Conservation (phyloP, 2,329 filamentous ascomycete species). For the Xylaria hypoxylon region DNA sequence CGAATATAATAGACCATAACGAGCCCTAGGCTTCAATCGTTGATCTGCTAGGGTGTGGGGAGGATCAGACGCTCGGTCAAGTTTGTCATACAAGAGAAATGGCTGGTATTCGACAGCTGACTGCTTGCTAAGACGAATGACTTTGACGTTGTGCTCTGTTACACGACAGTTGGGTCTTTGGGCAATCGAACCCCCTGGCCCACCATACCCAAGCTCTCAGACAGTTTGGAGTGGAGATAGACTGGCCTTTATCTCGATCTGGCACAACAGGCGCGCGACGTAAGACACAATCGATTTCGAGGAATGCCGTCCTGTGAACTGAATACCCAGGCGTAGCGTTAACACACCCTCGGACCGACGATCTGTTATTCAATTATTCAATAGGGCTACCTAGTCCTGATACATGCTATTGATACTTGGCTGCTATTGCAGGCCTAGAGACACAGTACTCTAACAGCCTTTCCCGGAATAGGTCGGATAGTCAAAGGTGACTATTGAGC, state of each 20-base stretch:
- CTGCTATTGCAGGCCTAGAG: constrained; percentile 17
- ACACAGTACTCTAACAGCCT: constrained; percentile 14
- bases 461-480: constrained; percentile 26
- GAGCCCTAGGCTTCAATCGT: not conserved
- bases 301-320: constrained; percentile 16
- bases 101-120: constrained; percentile 43
- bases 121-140: constrained; percentile 45
- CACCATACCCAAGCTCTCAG: constrained; percentile 31
- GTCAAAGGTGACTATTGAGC: constrained; percentile 12
- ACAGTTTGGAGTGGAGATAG: constrained; percentile 33
- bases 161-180: constrained; percentile 48
- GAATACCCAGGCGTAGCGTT: constrained; percentile 10
- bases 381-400: constrained; percentile 12
- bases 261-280: constrained; percentile 34
- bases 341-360: not conserved
- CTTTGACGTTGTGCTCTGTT: constrained; percentile 44
- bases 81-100: constrained; percentile 39
- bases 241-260: constrained; percentile 45
- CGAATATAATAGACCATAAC: constrained; percentile 16
- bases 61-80: constrained; percentile 22
- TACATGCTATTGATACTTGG: not conserved
- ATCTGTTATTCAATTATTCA: constrained; percentile 16
- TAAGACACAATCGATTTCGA: constrained; percentile 36
- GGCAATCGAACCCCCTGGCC: constrained; percentile 39
- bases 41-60: constrained; percentile 6